Evolutionary conservation across 805 yeast species (phyloP), one percentile per base, ranked within the genome.

Genomic region (Saccharomyces kudriavzevii): DNA sequence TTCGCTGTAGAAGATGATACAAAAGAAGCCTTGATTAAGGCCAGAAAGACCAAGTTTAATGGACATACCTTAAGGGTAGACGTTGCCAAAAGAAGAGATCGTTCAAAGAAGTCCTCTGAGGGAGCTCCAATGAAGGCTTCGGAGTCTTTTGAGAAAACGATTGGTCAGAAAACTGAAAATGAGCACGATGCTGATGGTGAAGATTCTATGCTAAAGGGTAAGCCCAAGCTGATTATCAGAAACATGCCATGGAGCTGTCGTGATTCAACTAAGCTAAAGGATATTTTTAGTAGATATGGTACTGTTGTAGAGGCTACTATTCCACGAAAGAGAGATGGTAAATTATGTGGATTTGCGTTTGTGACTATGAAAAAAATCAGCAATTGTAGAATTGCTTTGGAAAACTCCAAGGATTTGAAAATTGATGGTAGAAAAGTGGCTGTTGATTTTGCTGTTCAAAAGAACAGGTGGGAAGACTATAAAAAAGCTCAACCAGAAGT

Each of bases 241-340:
- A 94, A 94, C 68, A 79, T 94, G 70, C 99, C 99, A 11, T 94
- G 99, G 99, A 85, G 96, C 14, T 84, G 94, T 48, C 82, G 92
- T 66, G 83, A 85, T 56, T 85, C 95, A 4, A 81, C 81, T 4
- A 82, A 80, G 52, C 75, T 94, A 63, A 83, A 79, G 64, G 83
- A 83, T 60, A 64, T 83, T 6, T 94, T 94, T 66, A 71, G 77
- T 54, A 82, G 82, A 63, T 94, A 74, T 66, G 99, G 99, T 50
- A 84, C 87, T 28, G 96, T 94, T 35, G 82, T 81, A 26, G 96
- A 90, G 64, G 96, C 92, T 0, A 82, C 83, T 60, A 89, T 94
- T 60, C 99, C 99, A 48, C 82, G 88, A 63, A 89, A 87, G 65
- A 77, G 80, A 49, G 95, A 89, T 49, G 96, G 97, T 14, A 84